Conservation (phyloP, 352 stramenopile species). For the Phytopythium boreale region DNA sequence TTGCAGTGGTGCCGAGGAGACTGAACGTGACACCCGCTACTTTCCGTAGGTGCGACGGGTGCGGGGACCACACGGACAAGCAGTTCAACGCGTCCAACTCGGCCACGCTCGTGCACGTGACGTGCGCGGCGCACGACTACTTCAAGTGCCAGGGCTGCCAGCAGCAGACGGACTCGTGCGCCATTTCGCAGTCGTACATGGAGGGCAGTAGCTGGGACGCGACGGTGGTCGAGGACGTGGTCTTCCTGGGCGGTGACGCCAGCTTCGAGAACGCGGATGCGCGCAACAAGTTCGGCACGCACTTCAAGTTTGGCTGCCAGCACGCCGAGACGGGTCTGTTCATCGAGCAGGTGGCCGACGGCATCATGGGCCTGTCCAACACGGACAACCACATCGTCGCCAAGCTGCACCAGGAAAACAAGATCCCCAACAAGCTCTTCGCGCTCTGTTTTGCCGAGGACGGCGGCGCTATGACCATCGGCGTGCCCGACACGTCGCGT, state of each 20-base stretch:
- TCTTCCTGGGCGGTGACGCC: slow-evolving; percentile 65
- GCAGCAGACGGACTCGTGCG: slow-evolving; percentile 41
- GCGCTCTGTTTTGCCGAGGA: slow-evolving; percentile 71
- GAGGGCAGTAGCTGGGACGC: slow-evolving; percentile 85
- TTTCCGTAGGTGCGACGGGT: slow-evolving; percentile 43
- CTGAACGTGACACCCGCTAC: not conserved
- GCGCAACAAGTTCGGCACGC: slow-evolving; percentile 63
- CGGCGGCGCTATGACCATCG: slow-evolving; percentile 70
- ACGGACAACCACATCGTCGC: slow-evolving; percentile 70
- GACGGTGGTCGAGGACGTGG: slow-evolving; percentile 74
- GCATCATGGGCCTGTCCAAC: slow-evolving; percentile 84
- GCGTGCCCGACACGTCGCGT: slow-evolving; percentile 37
- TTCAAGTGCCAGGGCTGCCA: slow-evolving; percentile 65
- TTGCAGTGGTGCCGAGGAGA: not conserved
- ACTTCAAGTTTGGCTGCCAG: slow-evolving; percentile 83
- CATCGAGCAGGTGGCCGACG: slow-evolving; percentile 77
- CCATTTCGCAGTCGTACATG: slow-evolving; percentile 79
- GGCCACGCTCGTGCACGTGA: slow-evolving; percentile 68
- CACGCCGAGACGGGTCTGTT: slow-evolving; percentile 73
- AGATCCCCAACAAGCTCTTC: slow-evolving; percentile 79
- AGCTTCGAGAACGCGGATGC: slow-evolving; percentile 45
- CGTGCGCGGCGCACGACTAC: slow-evolving; percentile 40
- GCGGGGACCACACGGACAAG: slow-evolving; percentile 72
- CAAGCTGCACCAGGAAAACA: slow-evolving; percentile 74
- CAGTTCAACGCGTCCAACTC: slow-evolving; percentile 59